Evolutionary conservation across 2,329 filamentous ascomycete genomes (phyloP), one percentile per base, ranked within the genome.

Genomic region (Pseudomassariella vexata): DNA sequence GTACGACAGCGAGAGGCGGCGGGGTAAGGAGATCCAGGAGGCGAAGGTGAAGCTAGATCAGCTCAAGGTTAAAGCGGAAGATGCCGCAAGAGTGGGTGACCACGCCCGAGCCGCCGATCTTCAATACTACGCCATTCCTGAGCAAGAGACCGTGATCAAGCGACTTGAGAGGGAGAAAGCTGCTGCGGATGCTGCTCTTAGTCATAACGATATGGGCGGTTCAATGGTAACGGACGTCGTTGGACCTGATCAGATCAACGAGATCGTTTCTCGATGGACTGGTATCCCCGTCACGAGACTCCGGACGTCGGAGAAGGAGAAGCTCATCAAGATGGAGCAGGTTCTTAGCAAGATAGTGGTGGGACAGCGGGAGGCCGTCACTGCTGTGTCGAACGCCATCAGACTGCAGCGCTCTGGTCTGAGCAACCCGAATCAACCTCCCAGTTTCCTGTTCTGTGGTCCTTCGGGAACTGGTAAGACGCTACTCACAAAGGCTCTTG

Each of bases 401-500:
- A 81, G 92, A 42, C 75, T 98, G 24, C 90, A 96, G 60, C 82
- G 92, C 42, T 96, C 92, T 34, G 92, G 92, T 36, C 82, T 98
- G 25, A 78, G 77, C 62, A 98, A 98, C 56, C 92, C 92, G 19
- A 96, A 96, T 57, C 87, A 95, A 51, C 92, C 92, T 17, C 92
- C 92, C 3, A 95, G 87, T 55, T 98, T 98, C 80, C 74, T 98
- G 36, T 98, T 98, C 77, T 96, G 92, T 52, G 92, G 92, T 68
- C 92, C 92, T 10, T 96, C 90, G 0, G 92, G 92, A 68, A 98
- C 92, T 9, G 92, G 92, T 70, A 98, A 98, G 67, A 98, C 92
- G 12, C 70, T 98, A 14, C 79, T 98, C 36, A 96, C 90, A 44
- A 98, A 98, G 63, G 92, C 90, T 11, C 73, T 98, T 38, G 92